Evolutionary conservation across 140 eudicot species (phyloP).

Genomic region (Senecio squalidus): DNA sequence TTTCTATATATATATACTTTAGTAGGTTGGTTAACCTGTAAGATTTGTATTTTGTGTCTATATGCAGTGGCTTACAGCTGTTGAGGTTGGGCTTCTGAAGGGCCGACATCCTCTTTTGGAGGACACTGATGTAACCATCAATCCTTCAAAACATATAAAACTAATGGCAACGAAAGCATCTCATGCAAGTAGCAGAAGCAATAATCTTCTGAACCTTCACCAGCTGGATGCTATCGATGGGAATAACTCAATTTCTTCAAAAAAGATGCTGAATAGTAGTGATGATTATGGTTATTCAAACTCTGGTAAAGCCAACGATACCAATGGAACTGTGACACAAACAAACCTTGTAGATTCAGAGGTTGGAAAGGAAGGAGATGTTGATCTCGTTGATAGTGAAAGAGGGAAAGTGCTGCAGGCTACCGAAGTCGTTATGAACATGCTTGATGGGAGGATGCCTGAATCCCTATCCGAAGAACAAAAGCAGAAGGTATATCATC

Average conservation of each 20-base stretch:
- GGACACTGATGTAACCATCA: slow-evolving; percentile 70
- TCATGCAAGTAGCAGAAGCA: slow-evolving; percentile 22
- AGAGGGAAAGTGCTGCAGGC: slow-evolving; percentile 69
- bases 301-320: slow-evolving; percentile 22
- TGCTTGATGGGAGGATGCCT: slow-evolving; percentile 86
- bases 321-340: slow-evolving; percentile 17
- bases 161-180: slow-evolving; percentile 31
- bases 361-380: slow-evolving; percentile 28
- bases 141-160: slow-evolving; percentile 56
- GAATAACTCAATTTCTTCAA: slow-evolving; percentile 16
- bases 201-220: slow-evolving; percentile 21
- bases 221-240: slow-evolving; percentile 23
- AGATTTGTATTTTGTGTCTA: slow-evolving; percentile 13
- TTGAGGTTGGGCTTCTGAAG: slow-evolving; percentile 86
- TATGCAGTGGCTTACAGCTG: slow-evolving; percentile 84
- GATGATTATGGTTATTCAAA: slow-evolving; percentile 24
- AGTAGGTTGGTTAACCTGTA: neutral
- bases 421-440: slow-evolving; percentile 69
- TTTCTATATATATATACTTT: slow-evolving; percentile 2
- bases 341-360: slow-evolving; percentile 34
- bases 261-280: slow-evolving; percentile 26
- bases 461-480: slow-evolving; percentile 66
- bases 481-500: slow-evolving; percentile 57
- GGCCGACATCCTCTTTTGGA: slow-evolving; percentile 89
- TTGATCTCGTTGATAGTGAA: slow-evolving; percentile 39